Evolutionary conservation across 2,329 filamentous ascomycete genomes (phyloP).

Genomic region (Trichoderma pleuroti): DNA sequence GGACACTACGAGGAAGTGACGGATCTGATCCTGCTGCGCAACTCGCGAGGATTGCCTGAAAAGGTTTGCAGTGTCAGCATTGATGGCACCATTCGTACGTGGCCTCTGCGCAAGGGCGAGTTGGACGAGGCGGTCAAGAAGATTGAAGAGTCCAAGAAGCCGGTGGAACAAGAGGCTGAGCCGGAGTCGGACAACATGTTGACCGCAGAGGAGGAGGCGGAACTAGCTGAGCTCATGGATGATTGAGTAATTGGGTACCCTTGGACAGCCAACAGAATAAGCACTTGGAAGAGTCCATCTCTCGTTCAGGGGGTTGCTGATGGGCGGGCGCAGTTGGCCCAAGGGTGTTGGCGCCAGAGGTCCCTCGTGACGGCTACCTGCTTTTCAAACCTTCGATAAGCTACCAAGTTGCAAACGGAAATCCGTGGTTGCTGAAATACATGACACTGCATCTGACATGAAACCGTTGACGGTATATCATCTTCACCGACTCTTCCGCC

Average conservation of each 20-base stretch:
- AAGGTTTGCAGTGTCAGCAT: conserved; percentile 79
- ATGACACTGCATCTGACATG: background rate
- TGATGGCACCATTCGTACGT: conserved; percentile 81
- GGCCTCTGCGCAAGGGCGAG: conserved; percentile 65
- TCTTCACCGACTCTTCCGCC: background rate
- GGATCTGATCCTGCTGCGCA: conserved; percentile 62
- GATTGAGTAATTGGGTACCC: conserved; percentile 27
- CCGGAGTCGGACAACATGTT: conserved; percentile 51
- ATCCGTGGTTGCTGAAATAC: background rate
- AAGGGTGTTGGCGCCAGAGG: too few species aligned
- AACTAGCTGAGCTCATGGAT: conserved; percentile 87
- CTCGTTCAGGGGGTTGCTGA: too few species aligned
- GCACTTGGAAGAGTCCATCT: too few species aligned
- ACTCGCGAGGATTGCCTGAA: conserved; percentile 34
- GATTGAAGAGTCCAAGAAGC: conserved; percentile 46
- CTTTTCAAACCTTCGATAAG: background rate
- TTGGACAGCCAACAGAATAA: background rate
- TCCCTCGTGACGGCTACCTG: conserved; percentile 4
- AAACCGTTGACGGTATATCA: background rate
- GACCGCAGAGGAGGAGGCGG: conserved; percentile 87
- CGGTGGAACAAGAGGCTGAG: conserved; percentile 48
- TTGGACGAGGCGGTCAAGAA: conserved; percentile 49
- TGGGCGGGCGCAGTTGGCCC: too few species aligned
- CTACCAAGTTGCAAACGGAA: background rate
- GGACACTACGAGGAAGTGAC: conserved; percentile 96